Evolutionary conservation across 2,329 filamentous ascomycete genomes (phyloP).

Genomic region (Thyridium curvatum): DNA sequence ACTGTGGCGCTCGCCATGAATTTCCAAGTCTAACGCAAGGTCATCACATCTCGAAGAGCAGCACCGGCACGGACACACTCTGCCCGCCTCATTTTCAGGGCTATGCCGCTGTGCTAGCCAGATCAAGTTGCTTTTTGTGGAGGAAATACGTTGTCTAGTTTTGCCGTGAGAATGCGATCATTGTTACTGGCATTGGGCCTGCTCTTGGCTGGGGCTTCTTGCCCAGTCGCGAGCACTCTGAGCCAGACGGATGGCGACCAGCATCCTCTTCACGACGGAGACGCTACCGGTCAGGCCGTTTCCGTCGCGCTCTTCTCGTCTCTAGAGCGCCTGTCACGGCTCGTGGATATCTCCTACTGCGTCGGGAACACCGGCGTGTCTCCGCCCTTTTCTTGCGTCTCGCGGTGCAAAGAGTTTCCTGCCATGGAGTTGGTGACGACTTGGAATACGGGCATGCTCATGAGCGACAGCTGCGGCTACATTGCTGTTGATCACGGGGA

Average conservation of each 20-base stretch:
- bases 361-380: conserved; percentile 77
- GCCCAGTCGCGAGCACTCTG: too few species aligned
- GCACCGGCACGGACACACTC: too few species aligned
- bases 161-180: too few species aligned
- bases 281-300: conserved; percentile 23
- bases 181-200: too few species aligned
- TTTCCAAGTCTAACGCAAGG: too few species aligned
- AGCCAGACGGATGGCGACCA: neutral
- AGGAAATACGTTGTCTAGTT: too few species aligned
- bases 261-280: neutral
- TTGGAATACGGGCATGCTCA: conserved; percentile 83
- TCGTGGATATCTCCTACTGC: conserved; percentile 94
- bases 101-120: too few species aligned
- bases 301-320: conserved; percentile 65
- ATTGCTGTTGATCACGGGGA: conserved; percentile 72
- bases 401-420: conserved; percentile 79
- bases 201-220: too few species aligned
- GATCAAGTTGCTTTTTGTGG: too few species aligned
- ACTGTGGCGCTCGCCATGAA: too few species aligned
- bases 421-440: conserved; percentile 72
- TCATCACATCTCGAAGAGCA: too few species aligned
- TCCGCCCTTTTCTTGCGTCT: conserved; percentile 78
- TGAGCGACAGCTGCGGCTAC: conserved; percentile 91
- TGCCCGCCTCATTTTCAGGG: too few species aligned
- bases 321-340: conserved; percentile 79